Conservation (phyloP, 2,329 filamentous ascomycete genomes). For the Cordyceps militaris region DNA sequence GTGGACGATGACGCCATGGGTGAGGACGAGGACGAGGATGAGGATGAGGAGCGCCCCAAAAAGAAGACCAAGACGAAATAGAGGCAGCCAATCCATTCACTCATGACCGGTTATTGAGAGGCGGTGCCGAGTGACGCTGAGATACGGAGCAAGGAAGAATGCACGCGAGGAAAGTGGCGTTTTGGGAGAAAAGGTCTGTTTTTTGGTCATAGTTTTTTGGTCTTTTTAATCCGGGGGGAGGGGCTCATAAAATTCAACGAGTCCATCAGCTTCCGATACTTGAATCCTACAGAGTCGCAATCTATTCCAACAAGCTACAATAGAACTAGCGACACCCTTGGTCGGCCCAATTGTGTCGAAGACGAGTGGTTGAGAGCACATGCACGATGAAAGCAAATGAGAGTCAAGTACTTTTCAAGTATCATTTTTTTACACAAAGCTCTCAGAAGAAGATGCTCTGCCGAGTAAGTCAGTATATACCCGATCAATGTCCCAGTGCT, state of each 20-base stretch:
- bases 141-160: neutral
- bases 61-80: constrained; percentile 42
- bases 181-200: neutral
- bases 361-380: neutral
- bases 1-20: constrained; percentile 41
- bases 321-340: neutral
- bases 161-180: neutral
- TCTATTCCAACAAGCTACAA: neutral
- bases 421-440: neutral
- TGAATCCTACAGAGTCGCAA: neutral
- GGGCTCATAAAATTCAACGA: neutral
- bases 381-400: neutral
- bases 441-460: neutral
- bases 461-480: neutral
- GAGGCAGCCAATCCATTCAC: neutral
- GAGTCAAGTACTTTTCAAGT: neutral
- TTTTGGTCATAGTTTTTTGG: neutral
- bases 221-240: neutral
- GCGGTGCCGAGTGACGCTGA: neutral
- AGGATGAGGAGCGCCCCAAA: constrained; percentile 41
- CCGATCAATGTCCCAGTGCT: neutral
- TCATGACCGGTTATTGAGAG: neutral
- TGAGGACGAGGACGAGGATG: constrained; percentile 36
- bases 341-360: neutral
- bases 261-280: neutral